Base-by-base conservation (phyloP, 148 eudicot species). In the Arbutus unedo region DNA sequence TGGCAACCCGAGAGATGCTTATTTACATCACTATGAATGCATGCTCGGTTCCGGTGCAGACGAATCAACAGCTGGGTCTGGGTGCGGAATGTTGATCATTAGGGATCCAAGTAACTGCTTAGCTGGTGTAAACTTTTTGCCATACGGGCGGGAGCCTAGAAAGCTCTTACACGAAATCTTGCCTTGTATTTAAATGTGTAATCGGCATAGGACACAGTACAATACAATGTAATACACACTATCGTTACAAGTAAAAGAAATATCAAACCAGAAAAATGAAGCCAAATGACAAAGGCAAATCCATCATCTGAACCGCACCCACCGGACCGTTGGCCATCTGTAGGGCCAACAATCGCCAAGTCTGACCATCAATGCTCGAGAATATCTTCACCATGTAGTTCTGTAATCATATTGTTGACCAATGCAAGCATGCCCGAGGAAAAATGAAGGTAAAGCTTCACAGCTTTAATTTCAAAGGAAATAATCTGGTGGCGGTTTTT, bases 401-500 rank as follows among this genome's bases (percentile, higher is more conserved):
- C 19, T 56, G 56, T 71, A 68, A 78, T 55, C 64, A 56, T 54
- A 51, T 44, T 50, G 80, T 44, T 18, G 72, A 71, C 5, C 78
- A 79, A 47, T 16, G 59, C 25, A 53, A 25, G 57, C 49, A 70
- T 21, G 0, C 25, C 56, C 47, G 48, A 11, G 0, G 45, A 16
- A 9, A 57, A 57, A 72, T 4, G 10, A 64, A 23, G 56, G 74
- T 23, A 31, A 71, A 54, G 78, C 67, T 72, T 23, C 75, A 23
- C 53, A 16, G 49, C 8, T 51, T 51, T 6, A 21, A 71, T 45
- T 74, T 91, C 88, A 95, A 60, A 96, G 91, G 83, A 96, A 96
- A 87, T 96, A 96, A 90, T 96, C 99, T 9, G 97, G 98, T 47
- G 94, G 91, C 19, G 99, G 94, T 85, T 87, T 96, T 91, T 88